Percentiles rank a stretch among this genome's conserved stretches.
phyloP scores from a whole-genome alignment of 2,329 filamentous ascomycete genomes.

The Graphium sp. region DNA sequence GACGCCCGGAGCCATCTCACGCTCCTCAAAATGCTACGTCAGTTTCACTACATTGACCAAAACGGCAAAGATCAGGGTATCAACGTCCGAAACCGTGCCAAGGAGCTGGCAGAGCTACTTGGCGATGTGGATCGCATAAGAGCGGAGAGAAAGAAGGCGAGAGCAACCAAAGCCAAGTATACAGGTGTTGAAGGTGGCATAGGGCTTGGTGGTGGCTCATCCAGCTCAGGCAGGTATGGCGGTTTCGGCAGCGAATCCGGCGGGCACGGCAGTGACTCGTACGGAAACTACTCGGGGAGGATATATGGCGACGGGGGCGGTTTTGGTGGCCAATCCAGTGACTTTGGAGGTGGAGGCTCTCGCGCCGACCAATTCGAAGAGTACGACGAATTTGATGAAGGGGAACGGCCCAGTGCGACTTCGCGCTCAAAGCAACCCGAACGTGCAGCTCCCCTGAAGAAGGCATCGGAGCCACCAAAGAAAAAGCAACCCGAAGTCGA shows the following conservation, averaged over 20 bases:
- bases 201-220: slow-evolving; percentile 32
- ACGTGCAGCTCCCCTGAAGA: slow-evolving; percentile 17
- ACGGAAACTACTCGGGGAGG: slow-evolving; percentile 45
- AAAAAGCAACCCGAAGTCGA: slow-evolving; percentile 81
- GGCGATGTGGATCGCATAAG: slow-evolving; percentile 81
- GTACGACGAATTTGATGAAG: slow-evolving; percentile 93
- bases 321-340: slow-evolving; percentile 62
- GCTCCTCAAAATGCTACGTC: slow-evolving; percentile 91
- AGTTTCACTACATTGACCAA: slow-evolving; percentile 91
- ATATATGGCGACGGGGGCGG: slow-evolving; percentile 95
- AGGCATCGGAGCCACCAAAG: slow-evolving; percentile 48
- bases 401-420: slow-evolving; percentile 22
- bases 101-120: slow-evolving; percentile 87
- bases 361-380: slow-evolving; percentile 75
- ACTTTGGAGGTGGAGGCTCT: slow-evolving; percentile 47
- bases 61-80: slow-evolving; percentile 98
- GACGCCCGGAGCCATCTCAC: slow-evolving; percentile 91
- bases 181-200: slow-evolving; percentile 78
- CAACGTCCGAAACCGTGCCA: slow-evolving; percentile 91
- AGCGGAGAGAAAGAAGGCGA: slow-evolving; percentile 73
- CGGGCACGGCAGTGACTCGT: slow-evolving; percentile 44
- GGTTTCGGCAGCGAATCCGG: slow-evolving; percentile 84
- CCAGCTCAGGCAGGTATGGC: slow-evolving; percentile 49
- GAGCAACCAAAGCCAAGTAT: slow-evolving; percentile 84
- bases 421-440: slow-evolving; percentile 15